phyloP scores from a whole-genome alignment of 768 basidiomycete genomes.

The Lentinula guzmanii region DNA sequence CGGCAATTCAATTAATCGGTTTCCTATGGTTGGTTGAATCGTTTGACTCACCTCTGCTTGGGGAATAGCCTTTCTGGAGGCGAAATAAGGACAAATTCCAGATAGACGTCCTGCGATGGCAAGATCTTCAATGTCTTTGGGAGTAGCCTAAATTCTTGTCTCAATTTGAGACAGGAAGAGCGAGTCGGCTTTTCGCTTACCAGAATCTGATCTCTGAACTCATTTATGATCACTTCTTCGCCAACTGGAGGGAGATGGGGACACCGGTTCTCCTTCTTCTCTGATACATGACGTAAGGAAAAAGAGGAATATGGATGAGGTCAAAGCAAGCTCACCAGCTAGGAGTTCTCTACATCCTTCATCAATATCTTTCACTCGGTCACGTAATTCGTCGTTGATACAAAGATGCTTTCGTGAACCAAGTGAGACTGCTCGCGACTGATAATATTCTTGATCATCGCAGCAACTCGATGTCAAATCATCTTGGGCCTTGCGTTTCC shows the following conservation, averaged over 20 bases:
- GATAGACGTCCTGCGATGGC: slow-evolving; percentile 62
- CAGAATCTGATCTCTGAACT: slow-evolving; percentile 83
- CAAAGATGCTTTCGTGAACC: slow-evolving; percentile 91
- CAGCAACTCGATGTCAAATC: slow-evolving; percentile 15
- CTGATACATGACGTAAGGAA: slow-evolving; percentile 22
- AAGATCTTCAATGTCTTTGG: slow-evolving; percentile 94
- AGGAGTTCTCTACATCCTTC: slow-evolving; percentile 83
- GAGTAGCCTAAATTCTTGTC: slow-evolving; percentile 53
- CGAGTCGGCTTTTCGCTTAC: slow-evolving; percentile 31
- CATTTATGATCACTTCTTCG: slow-evolving; percentile 67
- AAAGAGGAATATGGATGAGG: not conserved
- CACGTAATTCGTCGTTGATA: slow-evolving; percentile 76
- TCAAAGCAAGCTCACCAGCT: slow-evolving; percentile 39
- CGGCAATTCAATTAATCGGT: not conserved
- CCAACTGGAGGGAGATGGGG: slow-evolving; percentile 65
- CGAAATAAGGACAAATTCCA: slow-evolving; percentile 89
- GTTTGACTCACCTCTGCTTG: slow-evolving; percentile 70
- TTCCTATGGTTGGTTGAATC: not conserved
- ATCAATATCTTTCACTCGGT: slow-evolving; percentile 65
- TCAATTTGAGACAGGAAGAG: not conserved
- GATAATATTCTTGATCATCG: slow-evolving; percentile 9
- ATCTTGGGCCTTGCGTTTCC: slow-evolving; percentile 21
- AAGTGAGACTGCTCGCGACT: slow-evolving; percentile 69
- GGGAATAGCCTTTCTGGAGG: slow-evolving; percentile 78
- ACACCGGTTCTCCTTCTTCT: slow-evolving; percentile 64